Percentiles rank a stretch among this genome's conserved stretches.
Conservation (phyloP, 129 eudicot species). For the Helianthus tuberosus region DNA sequence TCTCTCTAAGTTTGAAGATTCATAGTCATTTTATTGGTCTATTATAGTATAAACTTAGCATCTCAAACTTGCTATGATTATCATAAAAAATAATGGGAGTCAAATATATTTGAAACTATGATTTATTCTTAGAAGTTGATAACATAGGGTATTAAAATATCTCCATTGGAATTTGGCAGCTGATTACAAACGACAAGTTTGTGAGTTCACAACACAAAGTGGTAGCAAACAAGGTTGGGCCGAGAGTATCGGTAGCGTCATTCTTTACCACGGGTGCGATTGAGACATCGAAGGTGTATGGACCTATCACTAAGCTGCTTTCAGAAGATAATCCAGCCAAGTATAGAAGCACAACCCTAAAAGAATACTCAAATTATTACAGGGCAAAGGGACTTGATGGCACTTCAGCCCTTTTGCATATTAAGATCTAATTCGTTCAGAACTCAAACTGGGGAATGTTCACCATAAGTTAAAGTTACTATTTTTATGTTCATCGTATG, state of each 20-base stretch:
- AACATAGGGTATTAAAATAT: no score
- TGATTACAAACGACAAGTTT: slow-evolving; percentile 58
- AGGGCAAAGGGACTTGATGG: slow-evolving; percentile 33
- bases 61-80: no score
- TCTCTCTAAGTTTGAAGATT: no score
- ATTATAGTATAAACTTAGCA: no score
- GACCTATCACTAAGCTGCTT: slow-evolving; percentile 54
- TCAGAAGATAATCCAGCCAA: slow-evolving; percentile 51
- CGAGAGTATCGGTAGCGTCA: neutral
- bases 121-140: no score
- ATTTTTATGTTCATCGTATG: neutral
- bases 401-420: slow-evolving; percentile 33
- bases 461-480: no score
- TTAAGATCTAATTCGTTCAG: slow-evolving; percentile 31
- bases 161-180: slow-evolving; percentile 27
- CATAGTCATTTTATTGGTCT: no score
- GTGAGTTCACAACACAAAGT: slow-evolving; percentile 54
- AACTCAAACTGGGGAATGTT: neutral
- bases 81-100: no score
- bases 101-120: no score
- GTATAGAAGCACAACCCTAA: slow-evolving; percentile 39
- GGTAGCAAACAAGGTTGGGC: neutral
- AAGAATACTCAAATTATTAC: slow-evolving; percentile 16
- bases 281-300: slow-evolving; percentile 23
- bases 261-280: neutral